These are phyloP conservation scores for Marchantia polymorpha DNA, from an alignment of 225 moss, liverwort and hornwort species.

Conservation along the genomic window DNA sequence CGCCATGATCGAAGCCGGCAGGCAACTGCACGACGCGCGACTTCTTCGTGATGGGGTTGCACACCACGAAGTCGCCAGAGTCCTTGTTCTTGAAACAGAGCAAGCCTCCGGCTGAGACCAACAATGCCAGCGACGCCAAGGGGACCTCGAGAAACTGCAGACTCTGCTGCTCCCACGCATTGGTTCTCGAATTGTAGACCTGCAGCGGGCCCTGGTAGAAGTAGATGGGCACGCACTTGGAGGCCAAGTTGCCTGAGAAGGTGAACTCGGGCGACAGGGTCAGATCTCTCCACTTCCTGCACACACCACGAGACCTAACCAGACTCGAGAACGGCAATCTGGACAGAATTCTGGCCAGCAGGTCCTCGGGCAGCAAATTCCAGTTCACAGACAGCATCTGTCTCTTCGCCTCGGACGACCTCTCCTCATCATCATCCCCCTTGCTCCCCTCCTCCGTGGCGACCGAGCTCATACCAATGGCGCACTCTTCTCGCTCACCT, in stretches of 20 bases:
- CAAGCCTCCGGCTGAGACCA: constrained; percentile 36
- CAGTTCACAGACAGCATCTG: constrained; percentile 18
- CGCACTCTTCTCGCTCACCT: background rate
- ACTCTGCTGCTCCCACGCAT: constrained; percentile 30
- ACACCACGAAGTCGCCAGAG: constrained; percentile 32
- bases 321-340: constrained; percentile 38
- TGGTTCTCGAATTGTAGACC: constrained; percentile 37
- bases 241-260: constrained; percentile 34
- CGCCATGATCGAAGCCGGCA: constrained; percentile 26
- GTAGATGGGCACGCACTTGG: constrained; percentile 37
- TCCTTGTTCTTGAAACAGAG: constrained; percentile 36
- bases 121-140: constrained; percentile 16
- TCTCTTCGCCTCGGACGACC: background rate
- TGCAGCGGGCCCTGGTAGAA: constrained; percentile 32
- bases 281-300: constrained; percentile 41
- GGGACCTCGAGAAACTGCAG: constrained; percentile 27
- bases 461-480: background rate
- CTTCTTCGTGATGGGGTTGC: constrained; percentile 39
- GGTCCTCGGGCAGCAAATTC: constrained; percentile 32
- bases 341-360: constrained; percentile 32
- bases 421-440: background rate
- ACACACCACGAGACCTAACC: constrained; percentile 37
- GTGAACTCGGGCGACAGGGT: constrained; percentile 35
- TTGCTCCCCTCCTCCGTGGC: background rate
- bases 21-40: constrained; percentile 31